These are phyloP conservation scores for Phytophthora boehmeriae DNA, from an alignment of 352 stramenopile genomes.

Conservation along the genomic window DNA sequence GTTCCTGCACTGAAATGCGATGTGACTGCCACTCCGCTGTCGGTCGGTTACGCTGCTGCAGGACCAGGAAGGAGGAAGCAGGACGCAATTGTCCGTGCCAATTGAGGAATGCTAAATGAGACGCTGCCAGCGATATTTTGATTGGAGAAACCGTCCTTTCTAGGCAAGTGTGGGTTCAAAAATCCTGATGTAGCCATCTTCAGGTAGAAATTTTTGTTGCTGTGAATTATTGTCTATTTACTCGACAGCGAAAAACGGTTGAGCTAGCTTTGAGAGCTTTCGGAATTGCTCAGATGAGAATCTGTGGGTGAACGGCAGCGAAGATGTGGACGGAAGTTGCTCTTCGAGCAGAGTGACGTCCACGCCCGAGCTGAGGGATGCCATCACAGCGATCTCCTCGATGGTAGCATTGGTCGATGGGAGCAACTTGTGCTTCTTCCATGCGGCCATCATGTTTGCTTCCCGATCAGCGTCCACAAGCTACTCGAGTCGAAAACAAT, in stretches of 20 bases:
- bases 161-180: slow-evolving; percentile 8
- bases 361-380: slow-evolving; percentile 54
- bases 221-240: slow-evolving; percentile 13
- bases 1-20: neutral
- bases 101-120: slow-evolving; percentile 2
- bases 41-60: slow-evolving; percentile 3
- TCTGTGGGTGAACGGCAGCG: slow-evolving; percentile 36
- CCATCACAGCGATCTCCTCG: slow-evolving; percentile 62
- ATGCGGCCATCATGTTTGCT: slow-evolving; percentile 42
- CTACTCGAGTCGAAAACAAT: slow-evolving; percentile 24
- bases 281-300: slow-evolving; percentile 54
- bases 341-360: slow-evolving; percentile 72
- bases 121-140: slow-evolving; percentile 2
- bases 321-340: slow-evolving; percentile 46
- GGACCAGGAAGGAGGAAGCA: neutral
- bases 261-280: slow-evolving; percentile 31
- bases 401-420: slow-evolving; percentile 31
- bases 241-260: slow-evolving; percentile 47
- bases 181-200: neutral
- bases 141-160: neutral
- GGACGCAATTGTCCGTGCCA: neutral
- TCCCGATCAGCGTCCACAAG: slow-evolving; percentile 56
- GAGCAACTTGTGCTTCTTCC: slow-evolving; percentile 40
- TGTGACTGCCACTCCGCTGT: neutral
- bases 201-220: neutral